Base-by-base conservation (phyloP, 106 monocot genomes). In the Phalaenopsis aphrodite region DNA sequence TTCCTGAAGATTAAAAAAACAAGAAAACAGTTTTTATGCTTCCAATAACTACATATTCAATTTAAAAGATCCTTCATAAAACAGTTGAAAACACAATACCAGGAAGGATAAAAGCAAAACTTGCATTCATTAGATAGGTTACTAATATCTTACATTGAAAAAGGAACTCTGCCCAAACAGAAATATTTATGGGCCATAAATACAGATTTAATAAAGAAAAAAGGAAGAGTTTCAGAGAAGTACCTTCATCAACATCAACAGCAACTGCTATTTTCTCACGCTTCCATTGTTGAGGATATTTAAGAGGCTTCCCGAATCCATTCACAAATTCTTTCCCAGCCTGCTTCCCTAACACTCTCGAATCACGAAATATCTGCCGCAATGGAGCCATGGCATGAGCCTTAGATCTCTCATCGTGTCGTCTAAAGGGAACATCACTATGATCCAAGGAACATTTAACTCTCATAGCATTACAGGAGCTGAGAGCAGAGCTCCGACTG, bases 201-300 rank as follows among this genome's bases (percentile, higher is more conserved):
- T 8, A 69, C 8, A 69, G 12, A 10, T 41, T 43, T 74, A 18
- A 74, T 42, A 43, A 74, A 68, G 68, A 37, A 37, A 68, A 37
- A 68, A 3, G 38, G 23, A 69, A 12, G 39, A 42, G 0, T 17
- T 17, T 15, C 74, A 45, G 18, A n/a, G 41, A 41, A 74, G 42
- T 74, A 74, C 74, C 74, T 74, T 74, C 74, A 74, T 74, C 74
- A 42, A 74, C 74, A 45, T 74, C 74, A 74, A 74, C 74, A 74
- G 74, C 74, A 45, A 74, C 74, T 0, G 36, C 74, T 36, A 74
- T 42, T 19, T 74, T 74, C 17, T 43, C 43, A 43, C 41, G 6
- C 18, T 43, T 74, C 41, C 43, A 45, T 42, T 74, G 74, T 43
- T 8, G 42, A 74, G 74, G 74, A 74, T 42, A 42, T 74, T 2